Evolutionary conservation across 2,329 filamentous ascomycete species (phyloP).

Genomic region (Aurifilum marmelostoma): DNA sequence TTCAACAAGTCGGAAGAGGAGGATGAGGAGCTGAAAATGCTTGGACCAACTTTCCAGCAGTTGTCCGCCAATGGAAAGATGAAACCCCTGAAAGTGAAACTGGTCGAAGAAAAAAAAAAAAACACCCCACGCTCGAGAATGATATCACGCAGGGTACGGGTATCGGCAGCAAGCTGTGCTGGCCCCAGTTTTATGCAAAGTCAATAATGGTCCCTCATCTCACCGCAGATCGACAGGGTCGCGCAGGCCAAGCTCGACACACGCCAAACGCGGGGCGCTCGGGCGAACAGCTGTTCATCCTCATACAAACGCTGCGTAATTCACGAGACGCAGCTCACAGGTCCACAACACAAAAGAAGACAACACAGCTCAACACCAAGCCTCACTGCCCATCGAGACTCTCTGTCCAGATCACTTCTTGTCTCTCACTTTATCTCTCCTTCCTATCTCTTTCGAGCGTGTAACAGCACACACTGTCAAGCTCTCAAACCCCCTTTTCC

Average conservation of each 20-base stretch:
- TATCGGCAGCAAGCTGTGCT: conserved; percentile 4
- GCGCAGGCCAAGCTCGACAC: neutral
- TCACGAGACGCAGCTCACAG: neutral
- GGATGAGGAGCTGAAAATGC: neutral
- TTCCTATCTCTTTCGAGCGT: neutral
- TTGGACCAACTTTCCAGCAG: neutral
- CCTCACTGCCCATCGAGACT: neutral
- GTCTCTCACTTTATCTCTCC: neutral
- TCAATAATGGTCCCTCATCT: conserved; percentile 3
- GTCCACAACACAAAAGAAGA: neutral
- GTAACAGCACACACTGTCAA: neutral
- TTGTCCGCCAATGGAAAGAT: neutral
- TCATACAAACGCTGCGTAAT: neutral
- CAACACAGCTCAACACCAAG: neutral
- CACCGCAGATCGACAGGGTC: conserved; percentile 10
- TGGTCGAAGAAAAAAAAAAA: neutral
- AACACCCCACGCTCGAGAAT: neutral
- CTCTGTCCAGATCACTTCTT: neutral
- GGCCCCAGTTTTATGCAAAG: conserved; percentile 14
- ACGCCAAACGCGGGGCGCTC: neutral
- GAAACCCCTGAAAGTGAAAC: neutral
- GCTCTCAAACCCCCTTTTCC: neutral
- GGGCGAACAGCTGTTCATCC: conserved; percentile 8
- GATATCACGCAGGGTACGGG: neutral
- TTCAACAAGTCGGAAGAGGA: neutral